phyloP scores from a whole-genome alignment of 495 filamentous ascomycete species.

The Glarea lozoyensis region DNA sequence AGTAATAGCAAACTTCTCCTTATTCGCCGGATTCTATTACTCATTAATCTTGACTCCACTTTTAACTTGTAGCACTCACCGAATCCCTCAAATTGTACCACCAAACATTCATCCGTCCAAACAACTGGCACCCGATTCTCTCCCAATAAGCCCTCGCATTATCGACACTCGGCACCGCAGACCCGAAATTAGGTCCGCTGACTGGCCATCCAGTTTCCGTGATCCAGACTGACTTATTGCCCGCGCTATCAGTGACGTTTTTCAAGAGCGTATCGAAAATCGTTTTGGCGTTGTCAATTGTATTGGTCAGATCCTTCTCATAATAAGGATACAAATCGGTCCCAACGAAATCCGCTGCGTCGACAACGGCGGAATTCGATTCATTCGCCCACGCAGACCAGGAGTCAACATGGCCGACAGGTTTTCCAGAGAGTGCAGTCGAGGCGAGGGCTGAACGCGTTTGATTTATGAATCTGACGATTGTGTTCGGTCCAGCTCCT shows the following conservation, averaged over 20 bases:
- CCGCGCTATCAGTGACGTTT: constrained; percentile 44
- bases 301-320: constrained; percentile 58
- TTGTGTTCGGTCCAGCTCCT: constrained; percentile 45
- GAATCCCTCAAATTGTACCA: constrained; percentile 69
- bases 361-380: constrained; percentile 59
- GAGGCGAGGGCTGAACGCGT: constrained; percentile 46
- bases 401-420: constrained; percentile 82
- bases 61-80: too few relatives aligned
- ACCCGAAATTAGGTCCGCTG: constrained; percentile 46
- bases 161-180: constrained; percentile 48
- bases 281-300: constrained; percentile 46
- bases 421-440: constrained; percentile 42
- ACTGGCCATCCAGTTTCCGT: constrained; percentile 88
- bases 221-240: constrained; percentile 70
- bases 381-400: constrained; percentile 77
- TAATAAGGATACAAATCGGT: constrained; percentile 69
- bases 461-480: constrained; percentile 58
- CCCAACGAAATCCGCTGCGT: constrained; percentile 64
- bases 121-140: constrained; percentile 62
- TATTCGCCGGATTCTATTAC: constrained; percentile 30
- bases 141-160: constrained; percentile 77
- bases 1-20: not conserved
- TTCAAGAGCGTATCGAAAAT: constrained; percentile 58
- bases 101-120: constrained; percentile 59
- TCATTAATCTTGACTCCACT: too few relatives aligned